Evolutionary conservation across 2,329 filamentous ascomycete genomes (phyloP).

Genomic region (Pseudogymnoascus sp.): DNA sequence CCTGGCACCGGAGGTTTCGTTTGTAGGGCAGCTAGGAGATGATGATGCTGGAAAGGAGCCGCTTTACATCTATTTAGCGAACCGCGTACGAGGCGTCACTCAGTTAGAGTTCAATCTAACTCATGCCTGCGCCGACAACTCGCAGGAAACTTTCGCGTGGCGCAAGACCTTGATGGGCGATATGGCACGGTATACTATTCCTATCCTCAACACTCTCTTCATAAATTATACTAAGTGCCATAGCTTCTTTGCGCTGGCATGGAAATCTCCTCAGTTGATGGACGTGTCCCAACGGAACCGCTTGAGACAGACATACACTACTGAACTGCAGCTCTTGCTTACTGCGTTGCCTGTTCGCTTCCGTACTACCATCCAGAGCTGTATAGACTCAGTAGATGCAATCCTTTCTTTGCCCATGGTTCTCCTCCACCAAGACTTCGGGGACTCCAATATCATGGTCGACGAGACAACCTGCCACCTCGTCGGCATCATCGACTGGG

Average conservation of each 20-base stretch:
- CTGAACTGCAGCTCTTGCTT: conserved; percentile 30
- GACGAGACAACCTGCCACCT: conserved; percentile 32
- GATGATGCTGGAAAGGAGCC: conserved; percentile 25
- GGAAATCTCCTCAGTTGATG: conserved; percentile 30
- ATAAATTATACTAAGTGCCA: neutral
- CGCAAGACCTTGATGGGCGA: conserved; percentile 32
- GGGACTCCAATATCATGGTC: conserved; percentile 35
- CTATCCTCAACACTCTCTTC: neutral
- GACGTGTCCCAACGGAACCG: conserved; percentile 22
- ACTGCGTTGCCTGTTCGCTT: conserved; percentile 31
- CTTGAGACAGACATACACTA: conserved; percentile 25
- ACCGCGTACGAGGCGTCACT: conserved; percentile 29
- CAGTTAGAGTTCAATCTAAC: conserved; percentile 33
- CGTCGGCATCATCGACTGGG: conserved; percentile 37
- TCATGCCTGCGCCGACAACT: conserved; percentile 31
- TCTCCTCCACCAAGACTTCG: conserved; percentile 34
- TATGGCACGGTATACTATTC: conserved; percentile 22
- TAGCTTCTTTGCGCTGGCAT: conserved; percentile 36
- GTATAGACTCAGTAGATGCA: conserved; percentile 26
- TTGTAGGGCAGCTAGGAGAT: conserved; percentile 27
- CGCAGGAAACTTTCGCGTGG: conserved; percentile 27
- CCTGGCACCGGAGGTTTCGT: conserved; percentile 25
- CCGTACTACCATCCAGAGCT: conserved; percentile 27
- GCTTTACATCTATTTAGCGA: conserved; percentile 33
- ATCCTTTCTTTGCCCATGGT: conserved; percentile 35